Evolutionary conservation across 441 rosid species (phyloP).

Genomic region (Euphorbia celastroides): DNA sequence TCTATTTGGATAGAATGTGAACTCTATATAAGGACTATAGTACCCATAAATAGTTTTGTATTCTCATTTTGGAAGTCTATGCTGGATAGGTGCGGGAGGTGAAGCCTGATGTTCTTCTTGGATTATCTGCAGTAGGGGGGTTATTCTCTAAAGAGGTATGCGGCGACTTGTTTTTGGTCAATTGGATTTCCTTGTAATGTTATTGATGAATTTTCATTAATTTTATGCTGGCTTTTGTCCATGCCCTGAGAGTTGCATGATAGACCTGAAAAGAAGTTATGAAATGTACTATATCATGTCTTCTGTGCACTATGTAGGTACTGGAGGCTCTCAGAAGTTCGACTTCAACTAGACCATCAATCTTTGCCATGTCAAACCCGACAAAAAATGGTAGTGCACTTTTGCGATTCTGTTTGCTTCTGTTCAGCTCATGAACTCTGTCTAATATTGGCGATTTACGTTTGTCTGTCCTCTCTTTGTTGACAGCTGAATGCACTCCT

Average conservation of each 20-base stretch:
- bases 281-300: no score
- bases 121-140: conserved; percentile 99
- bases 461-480: conserved; percentile 4
- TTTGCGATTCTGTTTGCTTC: conserved; percentile 2
- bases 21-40: background rate
- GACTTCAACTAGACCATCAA: conserved; percentile 95
- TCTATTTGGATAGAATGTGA: background rate
- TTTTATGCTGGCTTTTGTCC: conserved; percentile 4
- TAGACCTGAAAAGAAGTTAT: background rate
- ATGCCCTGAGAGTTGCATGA: background rate
- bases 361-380: conserved; percentile 99
- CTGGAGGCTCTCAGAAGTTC: conserved; percentile 93
- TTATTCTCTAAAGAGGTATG: conserved; percentile 91
- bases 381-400: conserved; percentile 70
- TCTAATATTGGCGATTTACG: background rate
- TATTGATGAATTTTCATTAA: background rate
- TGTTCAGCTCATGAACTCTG: conserved; percentile 9
- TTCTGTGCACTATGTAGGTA: conserved; percentile 42
- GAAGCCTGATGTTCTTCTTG: conserved; percentile 98
- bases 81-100: conserved; percentile 77
- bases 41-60: background rate
- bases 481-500: conserved; percentile 93
- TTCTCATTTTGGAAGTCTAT: conserved; percentile 11
- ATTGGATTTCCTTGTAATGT: conserved; percentile 6
- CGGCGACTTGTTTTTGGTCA: conserved; percentile 13